Base-by-base conservation (phyloP, 768 basidiomycete species). In the Leccinum truebloodii region DNA sequence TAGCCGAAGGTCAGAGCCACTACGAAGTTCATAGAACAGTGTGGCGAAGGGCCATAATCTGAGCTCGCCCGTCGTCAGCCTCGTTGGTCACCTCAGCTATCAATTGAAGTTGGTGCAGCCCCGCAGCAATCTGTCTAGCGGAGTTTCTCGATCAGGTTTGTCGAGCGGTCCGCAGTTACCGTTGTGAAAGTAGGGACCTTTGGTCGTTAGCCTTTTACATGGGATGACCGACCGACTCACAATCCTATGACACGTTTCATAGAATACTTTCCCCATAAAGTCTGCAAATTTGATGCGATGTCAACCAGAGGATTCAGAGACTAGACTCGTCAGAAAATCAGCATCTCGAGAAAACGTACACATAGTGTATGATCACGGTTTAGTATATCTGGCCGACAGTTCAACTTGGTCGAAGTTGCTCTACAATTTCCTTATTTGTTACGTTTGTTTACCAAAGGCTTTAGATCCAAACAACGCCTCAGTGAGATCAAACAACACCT, bases 401-500 rank as follows among this genome's bases (percentile, higher is more conserved):
- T 10, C 32, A 10, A 32, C 12, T 30, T 30, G 8, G 30, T 30
- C 9, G 8, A 28, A 28, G 30, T 37, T 39, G 37, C 48, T 24
- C 24, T 14, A 37, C 35, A 46, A 12, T 26, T 61, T 32, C 63
- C 56, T 65, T 52, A 53, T 62, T 53, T 59, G 18, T 44, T 44
- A 44, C n/a, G 14, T 58, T 37, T 68, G 46, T 70, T 71, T 70
- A 20, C 39, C 64, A 70, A 70, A 58, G 16, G 64, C 69, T 54
- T 70, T 67, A 61, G 65, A 70, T 71, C 69, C 67, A 70, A 70
- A 70, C 63, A 70, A 69, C 60, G 48, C 46, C 58, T 30, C 28
- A 30, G 28, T 59, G 54, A 37, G 39, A 35, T 32, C 39, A 54
- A 54, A 34, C 32, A 12, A 32, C 41, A 7, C 14, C 34, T 32